These are phyloP conservation scores for Schwanniomyces yamadae DNA, from an alignment of 805 yeast genomes.

Conservation along the genomic window DNA sequence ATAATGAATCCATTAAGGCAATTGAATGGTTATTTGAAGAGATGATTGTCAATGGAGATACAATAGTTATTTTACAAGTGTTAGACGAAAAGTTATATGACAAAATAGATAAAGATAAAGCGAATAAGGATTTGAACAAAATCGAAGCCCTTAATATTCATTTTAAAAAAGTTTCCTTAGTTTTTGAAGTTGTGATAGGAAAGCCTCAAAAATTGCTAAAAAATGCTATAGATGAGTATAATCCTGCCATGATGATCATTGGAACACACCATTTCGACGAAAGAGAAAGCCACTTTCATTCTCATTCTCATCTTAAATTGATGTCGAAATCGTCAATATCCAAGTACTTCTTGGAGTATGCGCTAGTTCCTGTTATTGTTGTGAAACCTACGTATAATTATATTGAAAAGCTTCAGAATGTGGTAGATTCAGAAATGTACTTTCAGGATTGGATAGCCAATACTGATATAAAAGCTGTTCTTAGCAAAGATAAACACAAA, in stretches of 20 bases:
- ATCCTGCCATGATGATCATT: conserved; percentile 46
- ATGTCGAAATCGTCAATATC: conserved; percentile 36
- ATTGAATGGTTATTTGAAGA: conserved; percentile 46
- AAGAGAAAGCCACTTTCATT: conserved; percentile 7
- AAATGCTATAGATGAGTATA: conserved; percentile 40
- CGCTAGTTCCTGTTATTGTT: conserved; percentile 44
- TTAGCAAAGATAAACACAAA: conserved; percentile 16
- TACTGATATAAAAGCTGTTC: conserved; percentile 21
- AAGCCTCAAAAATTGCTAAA: conserved; percentile 39
- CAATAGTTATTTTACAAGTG: conserved; percentile 41
- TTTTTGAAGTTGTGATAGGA: conserved; percentile 42
- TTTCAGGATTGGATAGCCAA: conserved; percentile 34
- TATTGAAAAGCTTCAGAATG: conserved; percentile 26
- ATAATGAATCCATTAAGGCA: conserved; percentile 37
- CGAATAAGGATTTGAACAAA: conserved; percentile 26
- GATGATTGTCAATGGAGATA: conserved; percentile 43
- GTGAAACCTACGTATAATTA: conserved; percentile 40
- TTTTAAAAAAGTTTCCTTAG: conserved; percentile 35
- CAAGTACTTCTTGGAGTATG: conserved; percentile 41
- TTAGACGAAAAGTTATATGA: conserved; percentile 33
- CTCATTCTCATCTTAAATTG: conserved; percentile 20
- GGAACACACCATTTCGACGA: conserved; percentile 39
- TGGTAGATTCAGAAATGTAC: conserved; percentile 34
- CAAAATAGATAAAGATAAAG: conserved; percentile 27
- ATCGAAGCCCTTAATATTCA: conserved; percentile 36